A percentile compares a stretch with the other conserved stretches of the same genome.
phyloP scores from a whole-genome alignment of 2,329 filamentous ascomycete species.

The Verticillium zaregamsianum region DNA sequence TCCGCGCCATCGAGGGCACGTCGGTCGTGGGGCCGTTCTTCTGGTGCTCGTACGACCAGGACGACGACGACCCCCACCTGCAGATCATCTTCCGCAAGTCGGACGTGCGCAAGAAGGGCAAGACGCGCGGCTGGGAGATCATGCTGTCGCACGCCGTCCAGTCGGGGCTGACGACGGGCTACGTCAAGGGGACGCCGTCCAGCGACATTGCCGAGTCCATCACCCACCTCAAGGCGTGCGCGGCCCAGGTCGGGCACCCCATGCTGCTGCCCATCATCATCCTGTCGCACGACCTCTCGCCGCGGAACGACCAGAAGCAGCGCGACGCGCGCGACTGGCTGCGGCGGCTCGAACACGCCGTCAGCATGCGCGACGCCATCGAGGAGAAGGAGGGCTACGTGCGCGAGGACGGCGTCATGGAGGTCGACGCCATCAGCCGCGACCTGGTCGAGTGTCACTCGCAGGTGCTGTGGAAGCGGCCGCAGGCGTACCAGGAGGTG shows the following conservation, averaged over 20 bases:
- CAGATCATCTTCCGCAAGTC: slow-evolving; percentile 63
- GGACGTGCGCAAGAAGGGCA: slow-evolving; percentile 61
- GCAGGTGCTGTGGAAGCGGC: slow-evolving; percentile 59
- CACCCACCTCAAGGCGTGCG: slow-evolving; percentile 45
- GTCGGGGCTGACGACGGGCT: slow-evolving; percentile 54
- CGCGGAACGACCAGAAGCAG: slow-evolving; percentile 55
- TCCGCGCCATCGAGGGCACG: slow-evolving; percentile 53
- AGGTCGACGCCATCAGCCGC: slow-evolving; percentile 56
- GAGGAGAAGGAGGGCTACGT: slow-evolving; percentile 52
- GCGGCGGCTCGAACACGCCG: slow-evolving; percentile 55
- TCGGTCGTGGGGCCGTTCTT: slow-evolving; percentile 61
- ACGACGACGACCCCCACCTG: slow-evolving; percentile 52
- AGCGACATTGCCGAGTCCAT: slow-evolving; percentile 49
- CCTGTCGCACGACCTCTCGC: slow-evolving; percentile 53
- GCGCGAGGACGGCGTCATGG: slow-evolving; percentile 42
- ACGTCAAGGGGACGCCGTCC: slow-evolving; percentile 55
- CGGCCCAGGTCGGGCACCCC: slow-evolving; percentile 49
- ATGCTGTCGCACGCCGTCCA: slow-evolving; percentile 56
- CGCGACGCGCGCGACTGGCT: slow-evolving; percentile 60
- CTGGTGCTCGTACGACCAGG: slow-evolving; percentile 53
- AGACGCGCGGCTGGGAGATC: slow-evolving; percentile 61
- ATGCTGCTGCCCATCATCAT: slow-evolving; percentile 56
- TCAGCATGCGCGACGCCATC: slow-evolving; percentile 57
- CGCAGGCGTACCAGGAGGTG: slow-evolving; percentile 55
- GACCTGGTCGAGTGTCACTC: slow-evolving; percentile 61